Conservation (phyloP, 1,284 basidiomycete species). For the Stygiomarasmius scandens region DNA sequence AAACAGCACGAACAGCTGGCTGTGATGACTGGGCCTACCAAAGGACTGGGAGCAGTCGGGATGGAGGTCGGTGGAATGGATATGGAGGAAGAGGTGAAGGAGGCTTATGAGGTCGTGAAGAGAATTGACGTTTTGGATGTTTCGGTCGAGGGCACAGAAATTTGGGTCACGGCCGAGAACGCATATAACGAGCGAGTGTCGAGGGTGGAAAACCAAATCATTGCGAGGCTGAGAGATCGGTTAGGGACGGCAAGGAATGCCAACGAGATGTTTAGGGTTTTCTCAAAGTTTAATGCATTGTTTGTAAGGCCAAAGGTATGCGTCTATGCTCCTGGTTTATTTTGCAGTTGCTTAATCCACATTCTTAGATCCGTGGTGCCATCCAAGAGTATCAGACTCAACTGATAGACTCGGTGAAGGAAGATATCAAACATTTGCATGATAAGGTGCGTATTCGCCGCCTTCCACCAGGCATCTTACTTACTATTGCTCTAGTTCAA, state of each 20-base stretch:
- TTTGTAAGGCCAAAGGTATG: conserved; percentile 96
- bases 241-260: conserved; percentile 96
- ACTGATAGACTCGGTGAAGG: conserved; percentile 96
- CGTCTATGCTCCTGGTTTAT: not conserved
- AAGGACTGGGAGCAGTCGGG: conserved; percentile 74
- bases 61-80: conserved; percentile 85
- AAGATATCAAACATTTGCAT: conserved; percentile 94
- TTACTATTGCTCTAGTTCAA: conserved; percentile 63
- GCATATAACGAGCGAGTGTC: conserved; percentile 98
- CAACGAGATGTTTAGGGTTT: conserved; percentile 99
- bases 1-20: conserved; percentile 98
- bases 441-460: conserved; percentile 68
- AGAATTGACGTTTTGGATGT: conserved; percentile 96
- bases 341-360: not conserved
- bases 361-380: conserved; percentile 84
- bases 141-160: conserved; percentile 93
- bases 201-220: conserved; percentile 98
- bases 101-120: conserved; percentile 94
- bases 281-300: conserved; percentile 97
- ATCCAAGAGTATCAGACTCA: conserved; percentile 99
- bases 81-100: conserved; percentile 97
- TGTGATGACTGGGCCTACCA: conserved; percentile 95
- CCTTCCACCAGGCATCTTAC: conserved; percentile 16
- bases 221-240: conserved; percentile 88
- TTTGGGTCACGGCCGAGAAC: conserved; percentile 96